phyloP scores from a whole-genome alignment of 306 rosid species.

The Glycine tomentella region DNA sequence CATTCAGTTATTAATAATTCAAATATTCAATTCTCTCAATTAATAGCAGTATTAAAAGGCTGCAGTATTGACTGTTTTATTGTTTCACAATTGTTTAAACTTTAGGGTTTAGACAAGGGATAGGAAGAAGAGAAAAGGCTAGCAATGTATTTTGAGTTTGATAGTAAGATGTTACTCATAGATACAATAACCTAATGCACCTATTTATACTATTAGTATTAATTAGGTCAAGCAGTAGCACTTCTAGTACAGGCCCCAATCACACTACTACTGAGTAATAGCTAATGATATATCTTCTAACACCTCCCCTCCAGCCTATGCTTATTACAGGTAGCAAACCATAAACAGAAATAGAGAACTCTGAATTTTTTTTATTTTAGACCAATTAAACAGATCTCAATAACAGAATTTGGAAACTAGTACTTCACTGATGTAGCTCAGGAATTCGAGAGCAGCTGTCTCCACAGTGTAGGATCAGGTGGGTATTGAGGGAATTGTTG shows the following conservation, averaged over 20 bases:
- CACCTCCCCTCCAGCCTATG: neutral
- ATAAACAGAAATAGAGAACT: neutral
- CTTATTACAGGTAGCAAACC: constrained; percentile 13
- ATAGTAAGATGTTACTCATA: constrained; percentile 5
- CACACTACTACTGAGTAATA: neutral
- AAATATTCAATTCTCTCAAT: neutral
- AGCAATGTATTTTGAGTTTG: constrained; percentile 2
- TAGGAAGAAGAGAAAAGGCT: neutral
- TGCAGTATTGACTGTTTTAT: neutral
- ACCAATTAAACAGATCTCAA: constrained; percentile 22
- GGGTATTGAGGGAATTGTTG: neutral
- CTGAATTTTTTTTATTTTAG: neutral
- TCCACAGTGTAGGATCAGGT: neutral
- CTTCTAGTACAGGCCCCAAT: neutral
- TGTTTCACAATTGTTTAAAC: constrained; percentile 7
- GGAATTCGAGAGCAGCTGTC: neutral
- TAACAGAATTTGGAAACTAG: constrained; percentile 4
- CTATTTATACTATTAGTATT: neutral
- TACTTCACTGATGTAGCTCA: neutral
- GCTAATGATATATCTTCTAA: neutral
- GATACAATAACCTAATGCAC: constrained; percentile 22
- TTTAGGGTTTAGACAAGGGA: neutral
- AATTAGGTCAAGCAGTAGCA: constrained; percentile 4
- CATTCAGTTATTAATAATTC: constrained; percentile 39
- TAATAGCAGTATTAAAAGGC: constrained; percentile 27